These are phyloP conservation scores for Tieghemostelium lacteum DNA, from an alignment of 78 protist species.

Conservation along the genomic window DNA sequence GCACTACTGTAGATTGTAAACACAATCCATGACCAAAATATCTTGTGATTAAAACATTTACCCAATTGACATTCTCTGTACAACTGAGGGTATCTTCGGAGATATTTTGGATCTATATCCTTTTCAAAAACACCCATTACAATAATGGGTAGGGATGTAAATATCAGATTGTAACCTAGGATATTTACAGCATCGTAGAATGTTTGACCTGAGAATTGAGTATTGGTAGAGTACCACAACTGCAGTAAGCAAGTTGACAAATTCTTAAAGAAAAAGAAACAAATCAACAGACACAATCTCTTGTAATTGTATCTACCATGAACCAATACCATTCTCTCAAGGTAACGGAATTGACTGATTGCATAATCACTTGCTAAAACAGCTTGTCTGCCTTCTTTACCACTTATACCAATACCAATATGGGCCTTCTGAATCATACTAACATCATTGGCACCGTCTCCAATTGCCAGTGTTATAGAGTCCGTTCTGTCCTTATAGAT, in stretches of 20 bases:
- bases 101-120: constrained; percentile 3
- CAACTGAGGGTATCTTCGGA: constrained; percentile 8
- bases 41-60: constrained; percentile 42
- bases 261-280: constrained; percentile 89
- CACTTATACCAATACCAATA: constrained; percentile 96
- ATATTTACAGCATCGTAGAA: constrained; percentile 81
- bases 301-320: constrained; percentile 95
- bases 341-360: constrained; percentile 64
- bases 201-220: constrained; percentile 83
- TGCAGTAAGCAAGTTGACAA: constrained; percentile 53
- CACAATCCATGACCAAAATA: constrained; percentile 53
- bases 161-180: constrained; percentile 83
- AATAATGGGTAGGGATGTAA: constrained; percentile 89
- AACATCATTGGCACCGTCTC: constrained; percentile 88
- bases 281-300: constrained; percentile 83
- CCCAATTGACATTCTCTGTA: constrained; percentile 31
- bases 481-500: constrained; percentile 8
- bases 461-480: constrained; percentile 84
- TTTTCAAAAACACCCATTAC: constrained; percentile 71
- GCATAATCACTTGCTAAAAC: constrained; percentile 71
- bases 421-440: constrained; percentile 88
- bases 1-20: constrained; percentile 14
- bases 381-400: constrained; percentile 91
- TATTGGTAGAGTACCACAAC: constrained; percentile 74
- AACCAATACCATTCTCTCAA: constrained; percentile 51